Conservation (phyloP, 2,329 filamentous ascomycete species). For the Exophiala lecanii-corni region DNA sequence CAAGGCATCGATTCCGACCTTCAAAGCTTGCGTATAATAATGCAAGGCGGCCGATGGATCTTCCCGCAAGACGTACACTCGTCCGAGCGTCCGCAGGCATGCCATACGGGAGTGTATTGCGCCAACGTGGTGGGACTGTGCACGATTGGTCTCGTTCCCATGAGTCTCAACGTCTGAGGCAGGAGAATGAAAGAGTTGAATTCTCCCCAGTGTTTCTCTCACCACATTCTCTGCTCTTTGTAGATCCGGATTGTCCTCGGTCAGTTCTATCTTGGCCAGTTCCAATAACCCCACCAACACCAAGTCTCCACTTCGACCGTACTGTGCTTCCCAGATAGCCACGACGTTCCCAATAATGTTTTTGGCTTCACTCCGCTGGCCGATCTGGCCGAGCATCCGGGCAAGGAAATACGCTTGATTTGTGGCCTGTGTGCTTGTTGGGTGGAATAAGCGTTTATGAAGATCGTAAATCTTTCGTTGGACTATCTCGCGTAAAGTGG, state of each 20-base stretch:
- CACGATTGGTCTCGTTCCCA: too few relatives aligned
- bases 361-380: slow-evolving; percentile 3
- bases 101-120: slow-evolving; percentile 7
- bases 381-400: slow-evolving; percentile 10
- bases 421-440: slow-evolving; percentile 6
- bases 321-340: slow-evolving; percentile 2
- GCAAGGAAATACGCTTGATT: slow-evolving; percentile 12
- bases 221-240: too few relatives aligned
- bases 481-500: slow-evolving; percentile 11
- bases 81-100: slow-evolving; percentile 14
- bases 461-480: slow-evolving; percentile 11
- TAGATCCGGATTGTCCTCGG: neutral
- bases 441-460: slow-evolving; percentile 8
- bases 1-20: slow-evolving; percentile 9
- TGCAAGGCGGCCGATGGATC: slow-evolving; percentile 8
- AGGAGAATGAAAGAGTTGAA: too few relatives aligned
- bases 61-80: slow-evolving; percentile 7
- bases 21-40: slow-evolving; percentile 9
- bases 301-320: too few relatives aligned
- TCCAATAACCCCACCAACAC: slow-evolving; percentile 14
- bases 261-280: slow-evolving; percentile 9
- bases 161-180: too few relatives aligned
- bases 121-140: neutral
- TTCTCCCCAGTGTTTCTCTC: too few relatives aligned
- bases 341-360: slow-evolving; percentile 5